These are phyloP conservation scores for Pseudogymnoascus verrucosus DNA, from an alignment of 2,329 filamentous ascomycete genomes.

Conservation along the genomic window DNA sequence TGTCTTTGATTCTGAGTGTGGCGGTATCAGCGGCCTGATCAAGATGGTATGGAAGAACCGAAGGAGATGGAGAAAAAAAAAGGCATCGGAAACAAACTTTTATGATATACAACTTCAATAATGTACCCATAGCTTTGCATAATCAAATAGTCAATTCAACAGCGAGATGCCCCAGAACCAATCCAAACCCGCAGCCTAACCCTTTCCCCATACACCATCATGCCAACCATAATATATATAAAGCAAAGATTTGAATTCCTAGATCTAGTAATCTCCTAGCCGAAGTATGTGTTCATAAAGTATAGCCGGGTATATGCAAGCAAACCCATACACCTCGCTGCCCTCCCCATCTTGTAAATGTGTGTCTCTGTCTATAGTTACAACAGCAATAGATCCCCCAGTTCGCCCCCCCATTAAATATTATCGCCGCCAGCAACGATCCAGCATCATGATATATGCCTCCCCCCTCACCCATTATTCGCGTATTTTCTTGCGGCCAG, in stretches of 20 bases:
- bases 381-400: not conserved
- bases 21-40: too few species aligned
- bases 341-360: not conserved
- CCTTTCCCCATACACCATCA: not conserved
- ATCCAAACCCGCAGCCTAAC: not conserved
- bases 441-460: not conserved
- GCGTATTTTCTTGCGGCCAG: not conserved
- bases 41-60: too few species aligned
- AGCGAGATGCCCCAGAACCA: not conserved
- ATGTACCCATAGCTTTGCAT: too few species aligned
- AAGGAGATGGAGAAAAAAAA: too few species aligned
- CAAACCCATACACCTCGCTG: not conserved
- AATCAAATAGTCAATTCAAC: too few species aligned
- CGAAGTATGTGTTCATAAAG: not conserved
- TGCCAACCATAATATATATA: not conserved
- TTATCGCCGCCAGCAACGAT: not conserved
- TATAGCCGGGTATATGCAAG: slow-evolving; percentile 1
- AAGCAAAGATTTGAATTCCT: not conserved
- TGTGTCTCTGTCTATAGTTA: not conserved
- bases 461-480: not conserved
- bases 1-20: too few species aligned
- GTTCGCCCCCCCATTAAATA: not conserved
- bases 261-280: slow-evolving; percentile 1
- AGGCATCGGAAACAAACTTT: too few species aligned
- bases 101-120: too few species aligned